Evolutionary conservation across 1,139 yeast genomes (phyloP).

Genomic region (Zygoascus hellenicus): DNA sequence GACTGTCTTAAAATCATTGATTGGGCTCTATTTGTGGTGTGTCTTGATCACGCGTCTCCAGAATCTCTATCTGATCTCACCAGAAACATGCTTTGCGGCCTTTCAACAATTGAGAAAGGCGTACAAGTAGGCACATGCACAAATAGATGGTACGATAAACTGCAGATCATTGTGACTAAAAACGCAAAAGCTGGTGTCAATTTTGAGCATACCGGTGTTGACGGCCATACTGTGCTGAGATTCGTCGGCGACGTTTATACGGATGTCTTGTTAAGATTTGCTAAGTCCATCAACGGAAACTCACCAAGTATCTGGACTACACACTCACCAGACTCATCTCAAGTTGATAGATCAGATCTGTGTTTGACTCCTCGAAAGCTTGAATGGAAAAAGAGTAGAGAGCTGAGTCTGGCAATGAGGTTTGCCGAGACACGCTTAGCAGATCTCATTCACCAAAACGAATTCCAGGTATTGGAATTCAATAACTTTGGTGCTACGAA

Average conservation of each 20-base stretch:
- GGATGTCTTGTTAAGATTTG: constrained; percentile 82
- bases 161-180: constrained; percentile 82
- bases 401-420: constrained; percentile 70
- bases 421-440: constrained; percentile 88
- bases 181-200: constrained; percentile 92
- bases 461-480: constrained; percentile 76
- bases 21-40: constrained; percentile 72
- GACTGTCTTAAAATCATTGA: constrained; percentile 73
- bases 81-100: constrained; percentile 81
- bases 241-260: constrained; percentile 88
- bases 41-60: constrained; percentile 72
- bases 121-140: constrained; percentile 92
- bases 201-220: constrained; percentile 93
- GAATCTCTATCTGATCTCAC: constrained; percentile 63
- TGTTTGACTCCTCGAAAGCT: constrained; percentile 68
- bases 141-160: constrained; percentile 90
- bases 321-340: constrained; percentile 43
- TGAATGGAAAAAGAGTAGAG: constrained; percentile 82
- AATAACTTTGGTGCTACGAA: constrained; percentile 67
- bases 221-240: constrained; percentile 87
- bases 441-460: constrained; percentile 85
- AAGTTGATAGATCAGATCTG: constrained; percentile 38
- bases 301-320: constrained; percentile 74
- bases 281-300: constrained; percentile 71
- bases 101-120: constrained; percentile 72